Percentiles rank a stretch among this genome's conserved stretches.
These are phyloP conservation scores for Aspergillus sergii DNA, from an alignment of 2,329 filamentous ascomycete species.

Conservation along the genomic window DNA sequence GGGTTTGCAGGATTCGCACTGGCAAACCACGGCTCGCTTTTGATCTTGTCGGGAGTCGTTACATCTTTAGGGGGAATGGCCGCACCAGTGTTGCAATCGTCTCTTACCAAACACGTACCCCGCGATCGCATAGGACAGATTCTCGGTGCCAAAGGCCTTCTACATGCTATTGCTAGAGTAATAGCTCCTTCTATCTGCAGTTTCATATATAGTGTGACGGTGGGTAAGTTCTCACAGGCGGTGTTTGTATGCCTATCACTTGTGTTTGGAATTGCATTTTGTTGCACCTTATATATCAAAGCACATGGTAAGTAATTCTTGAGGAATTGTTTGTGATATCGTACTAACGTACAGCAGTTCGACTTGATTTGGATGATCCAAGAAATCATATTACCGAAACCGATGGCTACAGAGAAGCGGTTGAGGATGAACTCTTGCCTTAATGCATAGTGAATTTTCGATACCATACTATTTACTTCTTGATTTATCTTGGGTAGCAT, in stretches of 20 bases:
- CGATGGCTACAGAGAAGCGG: background rate
- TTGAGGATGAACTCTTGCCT: background rate
- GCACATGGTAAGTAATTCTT: conserved; percentile 67
- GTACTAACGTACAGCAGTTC: conserved; percentile 22
- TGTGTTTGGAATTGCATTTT: conserved; percentile 67
- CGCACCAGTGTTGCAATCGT: conserved; percentile 79
- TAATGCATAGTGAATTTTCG: background rate
- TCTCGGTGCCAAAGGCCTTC: conserved; percentile 81
- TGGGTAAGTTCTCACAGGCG: conserved; percentile 75
- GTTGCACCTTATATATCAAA: conserved; percentile 70
- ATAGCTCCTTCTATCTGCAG: conserved; percentile 83
- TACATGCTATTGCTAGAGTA: conserved; percentile 81
- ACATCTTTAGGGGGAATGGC: conserved; percentile 82
- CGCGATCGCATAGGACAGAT: conserved; percentile 79
- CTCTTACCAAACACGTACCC: conserved; percentile 88
- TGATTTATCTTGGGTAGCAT: background rate
- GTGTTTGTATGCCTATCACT: conserved; percentile 75
- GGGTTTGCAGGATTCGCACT: conserved; percentile 77
- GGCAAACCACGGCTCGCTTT: conserved; percentile 62
- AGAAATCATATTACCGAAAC: background rate
- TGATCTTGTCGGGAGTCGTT: conserved; percentile 71
- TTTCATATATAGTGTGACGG: conserved; percentile 79
- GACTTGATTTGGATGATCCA: conserved; percentile 15
- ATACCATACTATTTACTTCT: background rate
- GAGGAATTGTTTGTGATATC: background rate